A percentile compares a stretch with the other conserved stretches of the same genome.
These are phyloP conservation scores for Parmelia sp. DNA, from an alignment of 495 filamentous ascomycete species.

Conservation along the genomic window DNA sequence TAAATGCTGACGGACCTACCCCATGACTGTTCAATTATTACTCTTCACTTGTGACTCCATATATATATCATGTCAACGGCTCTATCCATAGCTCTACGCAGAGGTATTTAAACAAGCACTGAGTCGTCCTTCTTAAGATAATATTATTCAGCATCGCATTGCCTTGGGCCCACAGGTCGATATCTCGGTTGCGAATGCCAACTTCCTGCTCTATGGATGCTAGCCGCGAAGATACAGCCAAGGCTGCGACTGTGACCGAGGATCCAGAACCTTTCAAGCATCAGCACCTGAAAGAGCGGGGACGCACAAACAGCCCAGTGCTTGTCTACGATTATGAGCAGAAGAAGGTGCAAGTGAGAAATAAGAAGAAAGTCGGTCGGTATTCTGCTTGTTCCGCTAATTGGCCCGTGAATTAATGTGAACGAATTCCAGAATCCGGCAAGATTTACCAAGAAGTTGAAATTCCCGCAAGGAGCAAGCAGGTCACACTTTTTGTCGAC, in stretches of 20 bases:
- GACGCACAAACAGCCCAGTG: not conserved
- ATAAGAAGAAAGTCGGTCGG: not conserved
- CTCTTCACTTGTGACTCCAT: not conserved
- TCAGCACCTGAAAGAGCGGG: not conserved
- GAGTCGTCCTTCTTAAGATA: not conserved
- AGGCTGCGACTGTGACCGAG: not conserved
- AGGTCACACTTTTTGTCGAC: conserved; percentile 10
- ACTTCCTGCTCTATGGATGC: not conserved
- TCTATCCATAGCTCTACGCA: too few relatives aligned
- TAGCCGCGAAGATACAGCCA: not conserved
- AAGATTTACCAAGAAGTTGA: not conserved
- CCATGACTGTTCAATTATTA: not conserved
- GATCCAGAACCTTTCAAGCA: not conserved
- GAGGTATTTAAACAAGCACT: not conserved
- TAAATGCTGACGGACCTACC: not conserved
- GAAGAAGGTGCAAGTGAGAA: not conserved
- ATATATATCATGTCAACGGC: not conserved
- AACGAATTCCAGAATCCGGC: not conserved
- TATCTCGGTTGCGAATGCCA: too few relatives aligned
- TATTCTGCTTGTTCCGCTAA: not conserved
- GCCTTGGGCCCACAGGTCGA: not conserved
- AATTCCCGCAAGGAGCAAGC: not conserved
- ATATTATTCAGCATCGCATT: not conserved
- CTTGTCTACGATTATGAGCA: conserved; percentile 2
- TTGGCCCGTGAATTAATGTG: not conserved